Base-by-base conservation (phyloP, 202 grass and related monocot species). In the Eragrostis tef region DNA sequence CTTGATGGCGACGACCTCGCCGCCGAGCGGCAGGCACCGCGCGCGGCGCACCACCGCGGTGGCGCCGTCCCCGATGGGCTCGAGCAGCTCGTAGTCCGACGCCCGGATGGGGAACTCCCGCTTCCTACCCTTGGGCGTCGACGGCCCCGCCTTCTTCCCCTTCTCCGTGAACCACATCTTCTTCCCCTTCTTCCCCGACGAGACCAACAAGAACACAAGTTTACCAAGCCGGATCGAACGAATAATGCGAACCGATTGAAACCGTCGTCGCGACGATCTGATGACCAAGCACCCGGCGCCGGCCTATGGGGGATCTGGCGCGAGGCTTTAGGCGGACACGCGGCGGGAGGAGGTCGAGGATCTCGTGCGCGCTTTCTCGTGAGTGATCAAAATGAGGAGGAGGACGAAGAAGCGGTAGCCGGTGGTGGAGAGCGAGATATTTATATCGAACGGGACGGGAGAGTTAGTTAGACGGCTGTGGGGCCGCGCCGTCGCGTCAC, bases 1-100 rank as follows among this genome's bases (percentile, higher is more conserved):
- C 90, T 98, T 98, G 77, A 98, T 83, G 39, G 95, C 92, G 43
- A 98, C 88, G 88, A 90, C 45, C 88, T 98, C 92, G 41, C 88
- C 75, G 24, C 22, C 72, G 45, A 93, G 84, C 5, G 95, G 90
- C 9, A 81, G 20, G 82, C 95, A 98, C 8, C 64, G 79, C 42
- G 95, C 95, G 12, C 95, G 90, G 50, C 84, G 88, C 36, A 98
- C 95, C 9, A 90, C 87, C n/a, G 92, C 95, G 19, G 89, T 98
- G 79, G 86, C 92, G 16, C 95, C 95, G 20, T 98, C 81, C 15
- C 95, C 95, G 70, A 98, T 71, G 39, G 81, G 68, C 90, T 98
- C 95, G 12, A 81, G 86, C 78, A 98, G 81, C 79, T 94, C 81
- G 79, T 98, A 98, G 62, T 93, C 92, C 51, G 56, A 69, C 0